Conservation (phyloP, 2,329 filamentous ascomycete genomes). For the Botryotinia calthae region DNA sequence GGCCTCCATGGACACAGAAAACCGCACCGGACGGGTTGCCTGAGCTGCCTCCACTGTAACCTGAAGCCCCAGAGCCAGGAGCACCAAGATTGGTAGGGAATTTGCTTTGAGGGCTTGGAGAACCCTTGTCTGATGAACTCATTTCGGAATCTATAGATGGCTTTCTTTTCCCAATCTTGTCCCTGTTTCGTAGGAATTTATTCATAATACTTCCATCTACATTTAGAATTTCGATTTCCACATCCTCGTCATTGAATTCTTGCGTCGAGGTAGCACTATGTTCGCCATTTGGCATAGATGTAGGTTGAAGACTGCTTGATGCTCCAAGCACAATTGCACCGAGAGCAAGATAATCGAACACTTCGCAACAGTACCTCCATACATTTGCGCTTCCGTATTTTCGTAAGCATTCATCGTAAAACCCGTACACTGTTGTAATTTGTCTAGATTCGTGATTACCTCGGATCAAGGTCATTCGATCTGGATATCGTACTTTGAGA, state of each 20-base stretch:
- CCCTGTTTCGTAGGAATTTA: slow-evolving; percentile 58
- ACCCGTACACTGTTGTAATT: slow-evolving; percentile 96
- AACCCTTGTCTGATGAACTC: slow-evolving; percentile 38
- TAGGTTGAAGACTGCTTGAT: slow-evolving; percentile 58
- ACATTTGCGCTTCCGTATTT: slow-evolving; percentile 98
- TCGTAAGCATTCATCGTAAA: slow-evolving; percentile 94
- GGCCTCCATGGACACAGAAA: slow-evolving; percentile 90
- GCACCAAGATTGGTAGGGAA: slow-evolving; percentile 61
- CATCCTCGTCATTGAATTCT: slow-evolving; percentile 62
- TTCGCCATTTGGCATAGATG: slow-evolving; percentile 41
- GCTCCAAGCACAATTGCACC: slow-evolving; percentile 96
- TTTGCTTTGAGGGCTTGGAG: slow-evolving; percentile 35
- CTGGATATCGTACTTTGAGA: slow-evolving; percentile 94
- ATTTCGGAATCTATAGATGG: slow-evolving; percentile 42
- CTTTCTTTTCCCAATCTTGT: slow-evolving; percentile 29
- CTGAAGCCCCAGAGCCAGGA: slow-evolving; percentile 76
- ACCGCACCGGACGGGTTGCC: slow-evolving; percentile 77
- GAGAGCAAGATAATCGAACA: slow-evolving; percentile 97
- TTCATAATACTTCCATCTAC: slow-evolving; percentile 76
- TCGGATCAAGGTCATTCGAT: slow-evolving; percentile 92
- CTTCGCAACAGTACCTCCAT: slow-evolving; percentile 95
- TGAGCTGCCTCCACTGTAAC: slow-evolving; percentile 60
- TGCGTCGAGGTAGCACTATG: slow-evolving; percentile 46
- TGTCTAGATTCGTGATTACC: slow-evolving; percentile 96
- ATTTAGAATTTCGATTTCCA: slow-evolving; percentile 92